Evolutionary conservation across 805 yeast species (phyloP).

Genomic region (Candida tibetensis): DNA sequence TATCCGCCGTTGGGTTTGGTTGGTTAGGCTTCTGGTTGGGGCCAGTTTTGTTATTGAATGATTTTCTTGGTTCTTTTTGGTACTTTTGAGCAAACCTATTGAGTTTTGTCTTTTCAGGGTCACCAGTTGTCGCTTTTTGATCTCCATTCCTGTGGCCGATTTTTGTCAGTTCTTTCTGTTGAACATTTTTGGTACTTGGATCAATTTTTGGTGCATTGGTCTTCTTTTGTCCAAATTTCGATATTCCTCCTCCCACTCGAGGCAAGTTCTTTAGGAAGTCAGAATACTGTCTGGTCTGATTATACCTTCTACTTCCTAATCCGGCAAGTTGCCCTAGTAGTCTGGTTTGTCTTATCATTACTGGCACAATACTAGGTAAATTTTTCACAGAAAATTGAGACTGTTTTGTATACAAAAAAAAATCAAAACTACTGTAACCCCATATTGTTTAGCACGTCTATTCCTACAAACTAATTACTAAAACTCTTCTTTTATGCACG

Average conservation of each 20-base stretch:
- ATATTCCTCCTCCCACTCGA: slow-evolving; percentile 20
- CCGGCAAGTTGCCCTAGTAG: too few relatives aligned
- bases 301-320: too few relatives aligned
- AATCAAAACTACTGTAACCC: too few relatives aligned
- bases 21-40: slow-evolving; percentile 1
- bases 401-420: too few relatives aligned
- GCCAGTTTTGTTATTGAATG: neutral
- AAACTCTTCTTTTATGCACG: too few relatives aligned
- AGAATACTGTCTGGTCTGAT: slow-evolving; percentile 11
- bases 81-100: slow-evolving; percentile 36
- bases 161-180: neutral
- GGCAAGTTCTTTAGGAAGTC: slow-evolving; percentile 28
- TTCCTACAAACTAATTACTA: too few relatives aligned
- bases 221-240: slow-evolving; percentile 13
- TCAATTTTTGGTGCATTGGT: neutral
- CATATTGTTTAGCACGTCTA: too few relatives aligned
- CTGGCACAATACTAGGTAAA: too few relatives aligned
- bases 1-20: slow-evolving; percentile 3
- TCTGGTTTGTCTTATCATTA: neutral
- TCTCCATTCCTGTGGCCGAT: neutral
- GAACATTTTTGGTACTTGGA: neutral
- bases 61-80: slow-evolving; percentile 5
- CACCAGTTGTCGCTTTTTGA: neutral
- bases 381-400: too few relatives aligned
- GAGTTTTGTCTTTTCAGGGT: slow-evolving; percentile 12